These are phyloP conservation scores for Cercophora sp. DNA, from an alignment of 495 filamentous ascomycete species.

Conservation along the genomic window DNA sequence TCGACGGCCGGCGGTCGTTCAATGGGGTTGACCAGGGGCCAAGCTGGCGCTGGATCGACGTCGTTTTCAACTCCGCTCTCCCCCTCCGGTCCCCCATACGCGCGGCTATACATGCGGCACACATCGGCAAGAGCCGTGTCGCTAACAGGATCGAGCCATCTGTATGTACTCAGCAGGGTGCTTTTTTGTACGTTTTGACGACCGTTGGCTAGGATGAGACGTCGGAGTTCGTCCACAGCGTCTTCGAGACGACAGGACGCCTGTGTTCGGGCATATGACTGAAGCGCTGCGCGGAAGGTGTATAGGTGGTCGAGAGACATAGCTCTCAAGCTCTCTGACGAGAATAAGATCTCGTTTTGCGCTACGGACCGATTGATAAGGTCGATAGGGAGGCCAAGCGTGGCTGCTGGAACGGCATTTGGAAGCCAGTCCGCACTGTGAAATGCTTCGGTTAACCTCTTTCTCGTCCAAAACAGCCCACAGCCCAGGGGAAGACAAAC, in stretches of 20 bases:
- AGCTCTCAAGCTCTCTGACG: constrained; percentile 63
- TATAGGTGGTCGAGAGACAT: constrained; percentile 68
- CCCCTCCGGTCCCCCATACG: constrained; percentile 43
- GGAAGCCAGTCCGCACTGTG: constrained; percentile 39
- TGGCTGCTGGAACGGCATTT: constrained; percentile 27
- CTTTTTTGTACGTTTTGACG: constrained; percentile 55
- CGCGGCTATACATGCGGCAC: constrained; percentile 53
- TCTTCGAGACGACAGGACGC: constrained; percentile 54
- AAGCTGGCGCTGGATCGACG: constrained; percentile 12
- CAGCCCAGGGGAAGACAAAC: constrained; percentile 23
- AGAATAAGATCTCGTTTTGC: constrained; percentile 68
- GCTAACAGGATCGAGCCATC: constrained; percentile 52
- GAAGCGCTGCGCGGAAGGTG: constrained; percentile 64
- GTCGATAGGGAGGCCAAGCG: constrained; percentile 42
- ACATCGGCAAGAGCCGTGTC: constrained; percentile 53
- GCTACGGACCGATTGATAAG: constrained; percentile 60
- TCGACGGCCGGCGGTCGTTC: too few relatives aligned
- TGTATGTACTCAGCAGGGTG: constrained; percentile 58
- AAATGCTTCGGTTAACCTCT: constrained; percentile 5
- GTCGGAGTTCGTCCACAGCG: constrained; percentile 54
- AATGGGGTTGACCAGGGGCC: too few relatives aligned
- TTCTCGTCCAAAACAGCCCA: too few relatives aligned
- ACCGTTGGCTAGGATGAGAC: constrained; percentile 57
- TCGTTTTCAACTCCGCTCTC: constrained; percentile 26
- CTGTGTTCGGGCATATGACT: constrained; percentile 48